phyloP scores from a whole-genome alignment of 345 rosid species.

The Citrus glauca region DNA sequence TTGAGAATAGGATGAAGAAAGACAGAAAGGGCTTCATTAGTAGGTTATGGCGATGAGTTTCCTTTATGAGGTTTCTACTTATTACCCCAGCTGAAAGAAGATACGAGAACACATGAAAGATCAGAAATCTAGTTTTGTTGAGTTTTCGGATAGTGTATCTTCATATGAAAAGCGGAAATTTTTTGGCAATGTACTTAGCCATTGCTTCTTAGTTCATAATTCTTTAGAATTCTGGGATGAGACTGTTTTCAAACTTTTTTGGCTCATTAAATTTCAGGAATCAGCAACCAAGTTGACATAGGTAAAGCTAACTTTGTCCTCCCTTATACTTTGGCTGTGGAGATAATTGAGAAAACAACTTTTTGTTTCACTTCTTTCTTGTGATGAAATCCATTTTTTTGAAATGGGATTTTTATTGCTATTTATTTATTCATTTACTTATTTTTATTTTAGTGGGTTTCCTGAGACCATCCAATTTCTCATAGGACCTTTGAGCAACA shows the following conservation, averaged over 20 bases:
- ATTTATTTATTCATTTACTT: too few species aligned
- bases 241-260: not conserved
- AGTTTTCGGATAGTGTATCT: not conserved
- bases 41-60: constrained; percentile 62
- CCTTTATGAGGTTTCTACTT: not conserved
- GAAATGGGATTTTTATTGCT: not conserved
- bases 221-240: not conserved
- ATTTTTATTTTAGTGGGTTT: too few species aligned
- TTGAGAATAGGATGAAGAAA: constrained; percentile 86
- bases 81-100: too few species aligned
- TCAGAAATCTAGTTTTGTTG: not conserved
- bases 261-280: not conserved
- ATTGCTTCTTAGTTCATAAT: not conserved
- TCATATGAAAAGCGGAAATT: constrained; percentile 1
- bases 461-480: too few species aligned
- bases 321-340: not conserved
- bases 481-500: too few species aligned
- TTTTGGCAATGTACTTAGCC: constrained; percentile 1
- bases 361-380: not conserved
- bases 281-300: not conserved
- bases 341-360: not conserved
- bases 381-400: not conserved
- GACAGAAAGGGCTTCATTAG: constrained; percentile 67
- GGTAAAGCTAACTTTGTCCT: not conserved
- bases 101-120: not conserved